Evolutionary conservation across 331 rosid genomes (phyloP).

Genomic region (Arachis monticola): DNA sequence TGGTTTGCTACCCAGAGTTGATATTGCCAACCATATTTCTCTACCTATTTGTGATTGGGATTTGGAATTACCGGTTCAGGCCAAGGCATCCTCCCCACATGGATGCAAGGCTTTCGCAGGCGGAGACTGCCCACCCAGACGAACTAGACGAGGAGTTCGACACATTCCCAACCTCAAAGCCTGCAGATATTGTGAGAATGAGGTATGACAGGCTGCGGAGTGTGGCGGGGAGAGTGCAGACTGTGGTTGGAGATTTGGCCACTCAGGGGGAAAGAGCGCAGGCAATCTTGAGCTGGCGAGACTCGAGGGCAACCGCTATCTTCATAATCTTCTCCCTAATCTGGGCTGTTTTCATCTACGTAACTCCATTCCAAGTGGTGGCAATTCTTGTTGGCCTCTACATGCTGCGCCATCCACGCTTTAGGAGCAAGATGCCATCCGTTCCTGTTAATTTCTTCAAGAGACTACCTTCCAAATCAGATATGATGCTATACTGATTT

Average conservation of each 20-base stretch:
- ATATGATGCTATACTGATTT: conserved; percentile 57
- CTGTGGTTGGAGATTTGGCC: conserved; percentile 94
- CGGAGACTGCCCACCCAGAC: conserved; percentile 71
- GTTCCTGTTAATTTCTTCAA: conserved; percentile 94
- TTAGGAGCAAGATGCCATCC: conserved; percentile 79
- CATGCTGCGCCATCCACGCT: conserved; percentile 83
- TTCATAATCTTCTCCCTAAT: conserved; percentile 81
- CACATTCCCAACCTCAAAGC: conserved; percentile 67
- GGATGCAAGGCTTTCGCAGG: conserved; percentile 91
- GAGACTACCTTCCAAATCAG: conserved; percentile 85
- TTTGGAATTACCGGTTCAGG: conserved; percentile 85
- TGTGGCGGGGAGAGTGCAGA: conserved; percentile 84
- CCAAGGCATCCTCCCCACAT: conserved; percentile 91
- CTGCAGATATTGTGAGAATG: conserved; percentile 71
- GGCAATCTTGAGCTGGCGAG: conserved; percentile 85
- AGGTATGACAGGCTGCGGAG: conserved; percentile 88
- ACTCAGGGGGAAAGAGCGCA: conserved; percentile 91
- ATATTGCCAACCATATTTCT: conserved; percentile 88
- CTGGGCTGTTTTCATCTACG: conserved; percentile 83
- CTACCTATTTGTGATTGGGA: conserved; percentile 81
- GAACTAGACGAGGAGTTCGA: conserved; percentile 96
- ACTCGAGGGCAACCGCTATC: conserved; percentile 86
- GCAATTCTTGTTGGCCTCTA: conserved; percentile 78
- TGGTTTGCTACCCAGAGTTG: conserved; percentile 87
- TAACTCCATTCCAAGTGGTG: conserved; percentile 84